Evolutionary conservation across 1,284 basidiomycete species (phyloP).

Genomic region (Ustilago loliicola): DNA sequence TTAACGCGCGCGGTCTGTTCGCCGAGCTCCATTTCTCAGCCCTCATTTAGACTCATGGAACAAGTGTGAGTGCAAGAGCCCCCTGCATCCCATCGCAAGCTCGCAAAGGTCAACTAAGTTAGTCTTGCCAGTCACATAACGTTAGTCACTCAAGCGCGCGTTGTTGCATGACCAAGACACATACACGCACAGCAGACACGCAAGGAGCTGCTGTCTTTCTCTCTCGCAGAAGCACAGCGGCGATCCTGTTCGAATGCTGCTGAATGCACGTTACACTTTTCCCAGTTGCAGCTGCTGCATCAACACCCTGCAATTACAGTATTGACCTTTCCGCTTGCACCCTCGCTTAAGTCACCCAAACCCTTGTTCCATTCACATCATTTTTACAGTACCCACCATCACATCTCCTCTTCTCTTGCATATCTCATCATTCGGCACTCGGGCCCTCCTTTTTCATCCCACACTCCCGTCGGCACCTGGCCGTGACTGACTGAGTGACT

Average conservation of each 20-base stretch:
- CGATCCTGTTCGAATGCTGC: neutral
- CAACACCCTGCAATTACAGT: neutral
- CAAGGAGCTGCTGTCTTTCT: neutral
- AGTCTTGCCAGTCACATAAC: too few relatives aligned
- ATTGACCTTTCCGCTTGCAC: neutral
- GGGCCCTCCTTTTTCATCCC: too few relatives aligned
- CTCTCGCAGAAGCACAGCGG: slow-evolving; percentile 10
- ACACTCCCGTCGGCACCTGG: neutral
- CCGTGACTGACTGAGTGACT: neutral
- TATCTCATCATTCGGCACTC: neutral
- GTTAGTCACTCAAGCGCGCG: neutral
- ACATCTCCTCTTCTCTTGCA: slow-evolving; percentile 2
- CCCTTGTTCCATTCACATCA: slow-evolving; percentile 12
- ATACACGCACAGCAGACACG: neutral
- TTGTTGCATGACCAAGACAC: neutral
- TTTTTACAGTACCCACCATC: neutral
- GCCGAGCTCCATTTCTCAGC: neutral
- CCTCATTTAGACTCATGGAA: neutral
- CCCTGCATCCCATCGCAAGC: neutral
- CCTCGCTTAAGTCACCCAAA: slow-evolving; percentile 5
- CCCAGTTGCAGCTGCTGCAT: slow-evolving; percentile 13
- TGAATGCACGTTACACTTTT: slow-evolving; percentile 24
- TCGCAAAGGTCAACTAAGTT: too few relatives aligned
- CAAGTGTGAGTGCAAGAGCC: neutral
- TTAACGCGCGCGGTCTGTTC: too few relatives aligned